Percentiles rank a stretch among this genome's conserved stretches.
These are phyloP conservation scores for Gaeumannomyces sp. DNA, from an alignment of 2,329 filamentous ascomycete genomes.

Conservation along the genomic window DNA sequence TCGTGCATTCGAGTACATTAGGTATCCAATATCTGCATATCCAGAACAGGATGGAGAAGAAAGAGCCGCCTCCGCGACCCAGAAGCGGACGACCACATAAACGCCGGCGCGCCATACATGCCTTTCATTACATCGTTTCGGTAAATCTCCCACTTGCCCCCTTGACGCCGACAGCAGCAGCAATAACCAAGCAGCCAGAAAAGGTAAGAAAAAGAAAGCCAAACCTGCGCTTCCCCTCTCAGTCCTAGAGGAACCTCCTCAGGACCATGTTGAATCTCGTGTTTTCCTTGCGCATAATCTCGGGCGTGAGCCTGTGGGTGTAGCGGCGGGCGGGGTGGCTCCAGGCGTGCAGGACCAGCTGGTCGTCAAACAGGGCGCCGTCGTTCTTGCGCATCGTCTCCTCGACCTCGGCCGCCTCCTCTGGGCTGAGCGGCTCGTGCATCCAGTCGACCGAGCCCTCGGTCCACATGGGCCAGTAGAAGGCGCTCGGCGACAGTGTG, in stretches of 20 bases:
- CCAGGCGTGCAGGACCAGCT: conserved; percentile 33
- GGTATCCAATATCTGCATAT: not conserved
- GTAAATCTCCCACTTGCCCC: not conserved
- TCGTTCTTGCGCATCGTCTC: conserved; percentile 24
- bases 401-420: conserved; percentile 25
- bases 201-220: not conserved
- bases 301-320: conserved; percentile 26
- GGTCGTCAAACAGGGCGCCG: conserved; percentile 28
- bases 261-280: conserved; percentile 33
- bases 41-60: too few species aligned
- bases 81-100: not conserved
- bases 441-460: conserved; percentile 31
- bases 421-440: conserved; percentile 25
- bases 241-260: conserved; percentile 21
- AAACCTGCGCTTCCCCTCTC: not conserved
- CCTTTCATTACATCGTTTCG: not conserved
- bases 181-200: not conserved
- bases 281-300: conserved; percentile 24
- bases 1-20: not conserved
- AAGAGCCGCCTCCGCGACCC: too few species aligned
- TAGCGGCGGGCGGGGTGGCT: conserved; percentile 30
- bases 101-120: not conserved
- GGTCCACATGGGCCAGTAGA: conserved; percentile 37
- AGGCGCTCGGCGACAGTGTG: conserved; percentile 27
- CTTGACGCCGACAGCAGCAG: not conserved